These are phyloP conservation scores for Amylostereum chailletii DNA, from an alignment of 1,284 basidiomycete species.

Conservation along the genomic window DNA sequence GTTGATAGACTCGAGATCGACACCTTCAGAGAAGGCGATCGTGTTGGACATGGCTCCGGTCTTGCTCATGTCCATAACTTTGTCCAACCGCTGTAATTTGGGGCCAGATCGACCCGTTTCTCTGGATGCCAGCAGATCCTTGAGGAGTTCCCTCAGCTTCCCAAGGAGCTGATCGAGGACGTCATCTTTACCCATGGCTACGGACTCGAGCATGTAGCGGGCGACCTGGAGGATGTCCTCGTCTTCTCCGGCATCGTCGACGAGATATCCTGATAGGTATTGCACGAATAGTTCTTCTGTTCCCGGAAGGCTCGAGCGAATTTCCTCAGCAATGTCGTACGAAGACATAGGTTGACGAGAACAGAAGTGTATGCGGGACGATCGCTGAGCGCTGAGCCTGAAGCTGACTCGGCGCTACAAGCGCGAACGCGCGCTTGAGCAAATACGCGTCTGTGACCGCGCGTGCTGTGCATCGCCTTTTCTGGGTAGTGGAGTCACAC, in stretches of 20 bases:
- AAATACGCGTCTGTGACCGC: no score
- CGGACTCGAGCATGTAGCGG: slow-evolving; percentile 66
- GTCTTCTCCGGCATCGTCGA: slow-evolving; percentile 90
- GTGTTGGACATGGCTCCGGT: slow-evolving; percentile 76
- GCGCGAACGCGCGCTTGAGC: no score
- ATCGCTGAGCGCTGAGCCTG: no score
- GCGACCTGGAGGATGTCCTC: slow-evolving; percentile 82
- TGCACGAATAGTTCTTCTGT: slow-evolving; percentile 91
- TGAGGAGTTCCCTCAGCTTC: slow-evolving; percentile 56
- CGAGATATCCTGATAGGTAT: slow-evolving; percentile 86
- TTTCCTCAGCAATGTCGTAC: slow-evolving; percentile 69
- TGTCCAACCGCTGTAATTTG: slow-evolving; percentile 76
- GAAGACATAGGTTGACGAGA: slow-evolving; percentile 34
- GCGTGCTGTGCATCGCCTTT: no score
- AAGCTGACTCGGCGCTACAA: no score
- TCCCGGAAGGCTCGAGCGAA: slow-evolving; percentile 73
- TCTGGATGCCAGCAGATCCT: slow-evolving; percentile 47
- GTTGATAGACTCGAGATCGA: slow-evolving; percentile 90
- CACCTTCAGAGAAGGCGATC: slow-evolving; percentile 77
- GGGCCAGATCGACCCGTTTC: slow-evolving; percentile 46
- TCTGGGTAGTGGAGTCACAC: no score
- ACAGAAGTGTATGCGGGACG: no score
- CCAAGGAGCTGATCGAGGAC: slow-evolving; percentile 59
- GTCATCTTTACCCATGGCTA: slow-evolving; percentile 47
- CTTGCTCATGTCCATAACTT: slow-evolving; percentile 92